Base-by-base conservation (phyloP, 73 alveolate species). In the Paramecium octaurelia region DNA sequence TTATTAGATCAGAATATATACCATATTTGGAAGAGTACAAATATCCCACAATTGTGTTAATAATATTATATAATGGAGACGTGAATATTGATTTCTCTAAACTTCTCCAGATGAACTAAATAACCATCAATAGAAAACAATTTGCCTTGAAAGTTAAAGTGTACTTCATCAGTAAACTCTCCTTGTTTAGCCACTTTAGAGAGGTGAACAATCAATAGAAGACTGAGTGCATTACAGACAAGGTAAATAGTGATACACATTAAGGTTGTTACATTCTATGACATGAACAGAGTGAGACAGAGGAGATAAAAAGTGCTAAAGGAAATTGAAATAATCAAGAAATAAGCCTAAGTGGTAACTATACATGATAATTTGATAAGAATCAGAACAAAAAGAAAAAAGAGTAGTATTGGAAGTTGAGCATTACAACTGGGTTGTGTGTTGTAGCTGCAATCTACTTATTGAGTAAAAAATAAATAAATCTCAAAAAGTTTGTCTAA, bases 161-260 rank as follows among this genome's bases (percentile, higher is more conserved):
- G 5, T 80, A 80, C 14, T 80, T 31, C 24, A 35, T 80, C 16
- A 80, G 91, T 46, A 80, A 80, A 80, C 73, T 44, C 18, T 21
- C 91, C 0, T 35, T 80, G 38, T 80, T 80, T n/a, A 80, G 91
- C 27, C 70, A 80, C 44, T 80, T 80, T 80, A 44, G 91, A 23
- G 91, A 80, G 46, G 57, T 40, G 1, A 80, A 42, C 31, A 80
- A 80, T 44, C 21, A 80, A 80, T 80, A 80, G 58, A 80, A 80
- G 21, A 44, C 57, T 31, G 91, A 80, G 44, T 80, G 91, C 76
- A 80, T 80, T 43, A 80, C 91, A 20, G 91, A 80, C 20, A 80
- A 80, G 44, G 91, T 80, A 80, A 18, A 44, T 40, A 24, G 23
- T 43, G 21, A 54, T 35, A 34, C 21, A 8, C 6, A 80, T 3